Percentiles rank a stretch among this genome's conserved stretches.
Evolutionary conservation across 2,329 filamentous ascomycete genomes (phyloP).

Genomic region (Huntiella decipiens): DNA sequence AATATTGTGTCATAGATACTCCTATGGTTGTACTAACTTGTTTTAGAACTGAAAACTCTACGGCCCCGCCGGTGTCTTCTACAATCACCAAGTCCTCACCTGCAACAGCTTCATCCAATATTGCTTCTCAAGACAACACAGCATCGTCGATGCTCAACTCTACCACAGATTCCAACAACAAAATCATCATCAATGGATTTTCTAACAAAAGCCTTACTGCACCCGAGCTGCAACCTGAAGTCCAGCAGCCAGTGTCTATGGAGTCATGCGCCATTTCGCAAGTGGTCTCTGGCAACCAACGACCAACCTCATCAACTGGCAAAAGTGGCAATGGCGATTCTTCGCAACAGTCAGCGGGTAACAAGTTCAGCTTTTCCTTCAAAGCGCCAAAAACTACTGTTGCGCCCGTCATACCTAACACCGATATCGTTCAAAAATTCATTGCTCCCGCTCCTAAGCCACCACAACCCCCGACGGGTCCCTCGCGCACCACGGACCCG

Average conservation of each 20-base stretch:
- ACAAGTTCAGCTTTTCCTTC: conserved; percentile 83
- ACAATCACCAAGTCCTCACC: not conserved
- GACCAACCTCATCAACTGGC: too few species aligned
- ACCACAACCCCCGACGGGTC: conserved; percentile 19
- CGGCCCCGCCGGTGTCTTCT: not conserved
- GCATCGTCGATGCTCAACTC: not conserved
- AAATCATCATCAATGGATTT: too few species aligned
- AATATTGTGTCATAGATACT: not conserved
- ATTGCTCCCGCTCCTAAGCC: conserved; percentile 32
- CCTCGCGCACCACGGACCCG: conserved; percentile 19
- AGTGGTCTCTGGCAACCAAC: too few species aligned
- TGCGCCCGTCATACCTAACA: conserved; percentile 37
- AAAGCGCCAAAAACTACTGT: conserved; percentile 35
- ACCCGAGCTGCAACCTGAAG: too few species aligned
- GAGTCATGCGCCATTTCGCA: too few species aligned
- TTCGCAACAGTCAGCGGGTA: not conserved
- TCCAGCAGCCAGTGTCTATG: too few species aligned
- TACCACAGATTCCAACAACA: too few species aligned
- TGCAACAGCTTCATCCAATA: not conserved
- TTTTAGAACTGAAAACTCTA: not conserved
- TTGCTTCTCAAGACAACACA: not conserved
- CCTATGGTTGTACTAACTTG: not conserved
- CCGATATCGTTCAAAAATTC: conserved; percentile 47
- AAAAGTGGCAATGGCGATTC: too few species aligned
- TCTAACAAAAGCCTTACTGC: too few species aligned